Evolutionary conservation across 2,329 filamentous ascomycete genomes (phyloP).

Genomic region (Ascochyta viciae-villosae): DNA sequence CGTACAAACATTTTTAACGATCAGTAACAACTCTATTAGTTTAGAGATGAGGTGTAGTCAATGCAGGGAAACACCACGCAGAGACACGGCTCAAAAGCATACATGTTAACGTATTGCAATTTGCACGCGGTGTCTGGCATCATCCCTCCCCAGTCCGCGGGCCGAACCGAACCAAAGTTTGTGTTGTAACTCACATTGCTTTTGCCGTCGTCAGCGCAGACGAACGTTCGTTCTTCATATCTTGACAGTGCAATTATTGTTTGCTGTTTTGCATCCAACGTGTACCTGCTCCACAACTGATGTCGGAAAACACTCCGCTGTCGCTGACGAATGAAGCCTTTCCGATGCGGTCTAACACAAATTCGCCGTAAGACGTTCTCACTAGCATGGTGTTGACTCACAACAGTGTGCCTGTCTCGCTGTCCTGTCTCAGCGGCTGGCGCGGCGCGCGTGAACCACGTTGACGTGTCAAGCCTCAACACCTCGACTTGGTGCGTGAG

Average conservation of each 20-base stretch:
- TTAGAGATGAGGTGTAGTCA: constrained; percentile 2
- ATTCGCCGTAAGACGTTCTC: not conserved
- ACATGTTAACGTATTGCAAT: not conserved
- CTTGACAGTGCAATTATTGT: not conserved
- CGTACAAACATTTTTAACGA: no score
- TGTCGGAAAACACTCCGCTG: not conserved
- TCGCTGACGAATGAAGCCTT: not conserved
- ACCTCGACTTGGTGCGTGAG: not conserved
- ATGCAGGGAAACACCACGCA: constrained; percentile 17
- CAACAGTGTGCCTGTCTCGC: not conserved
- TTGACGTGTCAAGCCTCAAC: constrained; percentile 41
- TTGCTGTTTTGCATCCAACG: not conserved
- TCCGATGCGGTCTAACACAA: no score
- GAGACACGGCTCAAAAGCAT: not conserved
- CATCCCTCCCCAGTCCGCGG: constrained; percentile 1
- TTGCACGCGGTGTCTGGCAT: constrained; percentile 1
- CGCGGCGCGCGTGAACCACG: constrained; percentile 40
- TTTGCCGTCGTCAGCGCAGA: not conserved
- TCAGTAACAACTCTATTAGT: no score
- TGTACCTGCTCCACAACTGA: not conserved
- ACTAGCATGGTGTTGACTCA: not conserved
- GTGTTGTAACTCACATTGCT: not conserved
- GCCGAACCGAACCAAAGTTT: constrained; percentile 14
- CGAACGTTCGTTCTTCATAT: not conserved
- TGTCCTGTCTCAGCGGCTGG: constrained; percentile 14